Conservation (phyloP, 2,329 filamentous ascomycete genomes). For the Gliomastix tumulicola region DNA sequence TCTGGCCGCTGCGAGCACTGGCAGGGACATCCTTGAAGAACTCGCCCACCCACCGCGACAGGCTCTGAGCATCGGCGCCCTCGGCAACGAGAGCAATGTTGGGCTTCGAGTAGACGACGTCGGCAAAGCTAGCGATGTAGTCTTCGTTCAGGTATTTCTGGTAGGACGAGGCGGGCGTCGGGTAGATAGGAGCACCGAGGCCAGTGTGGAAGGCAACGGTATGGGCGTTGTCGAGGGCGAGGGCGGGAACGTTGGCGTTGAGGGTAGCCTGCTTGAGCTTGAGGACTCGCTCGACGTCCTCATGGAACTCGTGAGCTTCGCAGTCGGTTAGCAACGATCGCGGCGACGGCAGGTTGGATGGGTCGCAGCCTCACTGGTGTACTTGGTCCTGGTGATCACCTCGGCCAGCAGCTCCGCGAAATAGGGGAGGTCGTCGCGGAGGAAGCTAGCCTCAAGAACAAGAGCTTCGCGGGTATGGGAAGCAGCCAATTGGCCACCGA, state of each 20-base stretch:
- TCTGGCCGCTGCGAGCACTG: conserved; percentile 41
- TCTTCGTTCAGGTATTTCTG: conserved; percentile 76
- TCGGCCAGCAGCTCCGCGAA: conserved; percentile 94
- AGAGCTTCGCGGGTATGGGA: conserved; percentile 92
- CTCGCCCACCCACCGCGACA: conserved; percentile 85
- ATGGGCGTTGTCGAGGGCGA: conserved; percentile 84
- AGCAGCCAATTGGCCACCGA: conserved; percentile 81
- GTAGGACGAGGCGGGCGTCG: conserved; percentile 63
- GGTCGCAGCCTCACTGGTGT: conserved; percentile 51
- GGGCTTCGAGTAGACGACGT: conserved; percentile 75
- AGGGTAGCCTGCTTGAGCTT: conserved; percentile 70
- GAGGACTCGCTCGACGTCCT: conserved; percentile 76
- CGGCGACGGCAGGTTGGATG: background rate
- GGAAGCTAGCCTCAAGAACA: conserved; percentile 88
- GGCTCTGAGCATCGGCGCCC: conserved; percentile 67
- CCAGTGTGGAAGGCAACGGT: conserved; percentile 86
- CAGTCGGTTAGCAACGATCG: conserved; percentile 5
- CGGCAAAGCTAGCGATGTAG: conserved; percentile 68
- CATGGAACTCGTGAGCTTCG: conserved; percentile 80
- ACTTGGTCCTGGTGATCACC: conserved; percentile 83
- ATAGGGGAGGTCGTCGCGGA: conserved; percentile 93
- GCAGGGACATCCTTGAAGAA: conserved; percentile 75
- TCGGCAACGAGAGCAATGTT: conserved; percentile 92
- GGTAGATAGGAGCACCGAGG: conserved; percentile 73
- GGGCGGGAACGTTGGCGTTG: conserved; percentile 50